Conservation (phyloP, 192 early-diverging fungal species). For the Coemansia sp. region DNA sequence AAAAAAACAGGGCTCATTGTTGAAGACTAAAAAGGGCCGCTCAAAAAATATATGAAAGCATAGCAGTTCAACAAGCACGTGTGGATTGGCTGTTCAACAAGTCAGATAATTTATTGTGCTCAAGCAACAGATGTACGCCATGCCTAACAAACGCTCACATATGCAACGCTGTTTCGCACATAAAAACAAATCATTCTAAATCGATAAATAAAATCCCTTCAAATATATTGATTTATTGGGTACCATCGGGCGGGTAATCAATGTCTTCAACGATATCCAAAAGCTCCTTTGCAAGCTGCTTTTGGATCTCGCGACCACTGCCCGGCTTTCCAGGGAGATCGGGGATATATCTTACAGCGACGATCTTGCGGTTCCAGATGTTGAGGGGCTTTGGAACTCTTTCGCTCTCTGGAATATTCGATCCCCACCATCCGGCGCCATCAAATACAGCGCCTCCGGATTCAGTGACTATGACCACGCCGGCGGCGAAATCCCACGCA, state of each 20-base stretch:
- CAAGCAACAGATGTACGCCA: too few species aligned
- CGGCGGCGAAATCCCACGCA: slow-evolving; percentile 87
- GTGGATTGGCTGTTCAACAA: too few species aligned
- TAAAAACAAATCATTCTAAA: not conserved
- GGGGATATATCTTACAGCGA: slow-evolving; percentile 33
- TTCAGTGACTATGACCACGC: slow-evolving; percentile 77
- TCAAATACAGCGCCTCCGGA: slow-evolving; percentile 77
- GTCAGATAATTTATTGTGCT: too few species aligned
- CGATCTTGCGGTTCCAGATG: slow-evolving; percentile 42
- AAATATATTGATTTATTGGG: slow-evolving; percentile 7
- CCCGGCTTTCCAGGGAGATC: slow-evolving; percentile 32
- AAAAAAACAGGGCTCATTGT: too few species aligned
- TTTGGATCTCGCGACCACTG: slow-evolving; percentile 50
- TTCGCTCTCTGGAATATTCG: slow-evolving; percentile 16
- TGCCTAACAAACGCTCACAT: too few species aligned
- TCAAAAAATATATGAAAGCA: too few species aligned
- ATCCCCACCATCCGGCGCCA: slow-evolving; percentile 52
- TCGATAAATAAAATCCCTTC: not conserved
- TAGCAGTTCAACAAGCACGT: too few species aligned
- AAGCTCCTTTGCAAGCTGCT: slow-evolving; percentile 56
- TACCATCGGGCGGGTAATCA: slow-evolving; percentile 46
- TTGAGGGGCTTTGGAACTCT: slow-evolving; percentile 21
- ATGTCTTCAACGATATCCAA: slow-evolving; percentile 61
- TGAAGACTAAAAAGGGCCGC: too few species aligned
- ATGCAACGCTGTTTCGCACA: not conserved